Percentiles rank a stretch among this genome's conserved stretches.
Evolutionary conservation across 306 rosid genomes (phyloP).

Genomic region (Medicago ruthenica): DNA sequence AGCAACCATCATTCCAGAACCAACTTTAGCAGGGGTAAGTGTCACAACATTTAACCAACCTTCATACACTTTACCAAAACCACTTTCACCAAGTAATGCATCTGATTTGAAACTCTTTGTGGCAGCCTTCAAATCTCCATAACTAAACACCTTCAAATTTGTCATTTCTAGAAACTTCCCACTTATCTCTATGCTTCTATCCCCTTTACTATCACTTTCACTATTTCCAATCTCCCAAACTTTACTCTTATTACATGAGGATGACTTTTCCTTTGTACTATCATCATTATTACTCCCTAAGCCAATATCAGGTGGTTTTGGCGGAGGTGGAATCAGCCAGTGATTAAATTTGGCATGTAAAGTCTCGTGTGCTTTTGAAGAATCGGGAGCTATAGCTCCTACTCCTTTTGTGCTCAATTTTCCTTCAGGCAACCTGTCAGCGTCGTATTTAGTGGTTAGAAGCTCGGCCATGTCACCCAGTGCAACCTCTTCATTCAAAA

Average conservation of each 20-base stretch:
- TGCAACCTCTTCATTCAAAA: too few relatives aligned
- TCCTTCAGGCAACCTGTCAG: too few relatives aligned
- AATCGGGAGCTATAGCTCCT: too few relatives aligned
- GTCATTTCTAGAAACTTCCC: constrained; percentile 61
- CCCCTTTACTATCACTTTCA: background rate
- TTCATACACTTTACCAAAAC: constrained; percentile 86
- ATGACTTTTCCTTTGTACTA: constrained; percentile 40
- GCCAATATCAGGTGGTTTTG: too few relatives aligned
- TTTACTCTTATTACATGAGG: constrained; percentile 41
- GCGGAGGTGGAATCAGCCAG: too few relatives aligned
- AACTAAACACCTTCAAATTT: constrained; percentile 65
- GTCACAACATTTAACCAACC: constrained; percentile 81
- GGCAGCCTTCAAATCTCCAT: constrained; percentile 65
- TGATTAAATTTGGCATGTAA: too few relatives aligned
- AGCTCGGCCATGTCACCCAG: too few relatives aligned
- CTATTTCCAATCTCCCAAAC: constrained; percentile 47
- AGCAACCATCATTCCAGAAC: constrained; percentile 70
- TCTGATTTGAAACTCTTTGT: constrained; percentile 66
- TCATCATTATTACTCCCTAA: constrained; percentile 33
- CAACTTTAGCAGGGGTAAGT: constrained; percentile 64
- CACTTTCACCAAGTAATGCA: constrained; percentile 80
- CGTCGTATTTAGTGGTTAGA: too few relatives aligned
- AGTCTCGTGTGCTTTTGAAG: too few relatives aligned
- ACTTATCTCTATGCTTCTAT: background rate
- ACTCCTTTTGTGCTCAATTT: too few relatives aligned